Conservation (phyloP, 371 early-diverging fungal genomes). For the Actinomortierella wolfii region DNA sequence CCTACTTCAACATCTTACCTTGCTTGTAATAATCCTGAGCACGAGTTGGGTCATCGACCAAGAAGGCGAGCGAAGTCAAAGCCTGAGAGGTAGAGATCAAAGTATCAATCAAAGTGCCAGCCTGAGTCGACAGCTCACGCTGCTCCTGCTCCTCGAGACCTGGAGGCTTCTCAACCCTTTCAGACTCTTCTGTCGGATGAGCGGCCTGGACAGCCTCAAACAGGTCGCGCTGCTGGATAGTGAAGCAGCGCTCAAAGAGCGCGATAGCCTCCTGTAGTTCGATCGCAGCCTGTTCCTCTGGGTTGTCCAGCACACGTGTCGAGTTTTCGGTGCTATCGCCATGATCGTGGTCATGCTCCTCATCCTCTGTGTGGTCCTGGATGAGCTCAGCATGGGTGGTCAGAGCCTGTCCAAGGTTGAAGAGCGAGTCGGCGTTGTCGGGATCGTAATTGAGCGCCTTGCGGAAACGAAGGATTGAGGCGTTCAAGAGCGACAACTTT, state of each 20-base stretch:
- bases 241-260: conserved; percentile 55
- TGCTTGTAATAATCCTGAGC: conserved; percentile 42
- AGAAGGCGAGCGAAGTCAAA: conserved; percentile 43
- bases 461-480: conserved; percentile 62
- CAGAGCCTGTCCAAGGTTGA: conserved; percentile 75
- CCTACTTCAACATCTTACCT: conserved; percentile 21
- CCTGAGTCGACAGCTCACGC: conserved; percentile 45
- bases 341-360: conserved; percentile 42
- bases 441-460: conserved; percentile 53
- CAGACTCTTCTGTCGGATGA: conserved; percentile 9
- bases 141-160: conserved; percentile 32
- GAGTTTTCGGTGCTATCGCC: conserved; percentile 8
- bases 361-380: conserved; percentile 60
- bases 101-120: conserved; percentile 54
- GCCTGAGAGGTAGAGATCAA: conserved; percentile 52
- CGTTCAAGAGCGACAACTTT: conserved; percentile 54
- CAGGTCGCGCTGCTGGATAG: conserved; percentile 47
- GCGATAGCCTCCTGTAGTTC: conserved; percentile 61
- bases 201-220: conserved; percentile 26
- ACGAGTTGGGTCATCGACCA: conserved; percentile 37
- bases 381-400: conserved; percentile 65
- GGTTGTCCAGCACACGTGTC: conserved; percentile 15
- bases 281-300: conserved; percentile 50
- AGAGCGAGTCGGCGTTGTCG: conserved; percentile 66
- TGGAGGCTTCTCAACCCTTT: conserved; percentile 27